Evolutionary conservation across 768 basidiomycete genomes (phyloP).

Genomic region (Boletus edulis): DNA sequence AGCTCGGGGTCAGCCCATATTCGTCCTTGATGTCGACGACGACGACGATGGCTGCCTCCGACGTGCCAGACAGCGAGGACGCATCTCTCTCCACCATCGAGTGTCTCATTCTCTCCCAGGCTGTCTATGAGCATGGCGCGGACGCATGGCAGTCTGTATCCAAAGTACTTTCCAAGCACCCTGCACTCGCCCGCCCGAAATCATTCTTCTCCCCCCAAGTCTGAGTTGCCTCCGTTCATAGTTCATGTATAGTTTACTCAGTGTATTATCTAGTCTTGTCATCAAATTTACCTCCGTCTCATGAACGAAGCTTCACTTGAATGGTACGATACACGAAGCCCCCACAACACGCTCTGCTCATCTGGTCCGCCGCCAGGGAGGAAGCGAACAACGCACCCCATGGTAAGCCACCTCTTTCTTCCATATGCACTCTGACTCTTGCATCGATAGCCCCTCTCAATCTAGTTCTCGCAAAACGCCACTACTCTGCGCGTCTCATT

Average conservation of each 20-base stretch:
- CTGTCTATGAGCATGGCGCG: constrained; percentile 78
- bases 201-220: constrained; percentile 71
- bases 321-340: constrained; percentile 35
- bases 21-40: not conserved
- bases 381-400: constrained; percentile 52
- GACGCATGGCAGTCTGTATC: constrained; percentile 67
- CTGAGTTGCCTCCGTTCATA: constrained; percentile 18
- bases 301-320: constrained; percentile 69
- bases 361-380: constrained; percentile 31
- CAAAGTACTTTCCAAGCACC: constrained; percentile 65
- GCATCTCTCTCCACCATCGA: constrained; percentile 46
- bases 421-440: constrained; percentile 5
- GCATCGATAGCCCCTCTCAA: constrained; percentile 53
- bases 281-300: constrained; percentile 60
- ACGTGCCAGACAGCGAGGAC: constrained; percentile 8
- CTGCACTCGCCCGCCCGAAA: constrained; percentile 61
- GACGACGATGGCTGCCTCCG: constrained; percentile 3
- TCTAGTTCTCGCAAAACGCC: constrained; percentile 69
- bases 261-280: constrained; percentile 54
- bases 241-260: constrained; percentile 15
- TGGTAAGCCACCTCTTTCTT: constrained; percentile 37
- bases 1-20: constrained; percentile 6
- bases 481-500: constrained; percentile 64
- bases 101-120: constrained; percentile 80
- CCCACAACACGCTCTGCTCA: not conserved